These are phyloP conservation scores for Naganishia friedmannii DNA, from an alignment of 768 basidiomycete genomes.

Conservation along the genomic window DNA sequence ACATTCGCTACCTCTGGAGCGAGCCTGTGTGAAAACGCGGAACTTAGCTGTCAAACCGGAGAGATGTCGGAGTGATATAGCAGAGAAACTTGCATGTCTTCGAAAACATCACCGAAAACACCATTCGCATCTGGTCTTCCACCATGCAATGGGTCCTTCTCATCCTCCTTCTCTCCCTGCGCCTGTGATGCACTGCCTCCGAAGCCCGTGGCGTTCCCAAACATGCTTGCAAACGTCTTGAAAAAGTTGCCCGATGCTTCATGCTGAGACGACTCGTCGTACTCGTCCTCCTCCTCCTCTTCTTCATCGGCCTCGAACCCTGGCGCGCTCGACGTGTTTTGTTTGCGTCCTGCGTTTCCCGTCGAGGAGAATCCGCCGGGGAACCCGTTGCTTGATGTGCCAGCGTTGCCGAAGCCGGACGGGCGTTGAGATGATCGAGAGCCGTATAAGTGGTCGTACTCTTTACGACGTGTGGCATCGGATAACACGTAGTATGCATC, in stretches of 20 bases:
- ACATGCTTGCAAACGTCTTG: slow-evolving; percentile 69
- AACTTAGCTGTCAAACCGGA: background rate
- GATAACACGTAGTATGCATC: slow-evolving; percentile 93
- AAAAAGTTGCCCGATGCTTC: slow-evolving; percentile 73
- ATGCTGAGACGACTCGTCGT: slow-evolving; percentile 37
- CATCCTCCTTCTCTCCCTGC: slow-evolving; percentile 28
- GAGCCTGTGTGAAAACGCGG: slow-evolving; percentile 36
- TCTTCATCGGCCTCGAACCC: slow-evolving; percentile 14
- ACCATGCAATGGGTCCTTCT: slow-evolving; percentile 27
- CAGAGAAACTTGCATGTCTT: slow-evolving; percentile 63
- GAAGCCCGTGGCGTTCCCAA: slow-evolving; percentile 55
- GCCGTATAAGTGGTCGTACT: slow-evolving; percentile 51
- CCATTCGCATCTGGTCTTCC: slow-evolving; percentile 69
- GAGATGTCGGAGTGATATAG: no score
- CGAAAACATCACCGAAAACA: slow-evolving; percentile 85
- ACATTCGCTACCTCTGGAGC: slow-evolving; percentile 51
- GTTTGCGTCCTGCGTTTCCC: background rate
- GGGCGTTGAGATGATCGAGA: slow-evolving; percentile 55
- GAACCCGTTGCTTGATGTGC: slow-evolving; percentile 8
- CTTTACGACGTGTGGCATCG: slow-evolving; percentile 59
- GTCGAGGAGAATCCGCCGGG: slow-evolving; percentile 30
- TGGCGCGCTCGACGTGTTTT: background rate
- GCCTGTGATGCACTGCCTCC: slow-evolving; percentile 5
- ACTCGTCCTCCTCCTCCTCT: slow-evolving; percentile 24
- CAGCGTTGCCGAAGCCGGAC: slow-evolving; percentile 12